phyloP scores from a whole-genome alignment of 768 basidiomycete species.

The Leccinum broughii region DNA sequence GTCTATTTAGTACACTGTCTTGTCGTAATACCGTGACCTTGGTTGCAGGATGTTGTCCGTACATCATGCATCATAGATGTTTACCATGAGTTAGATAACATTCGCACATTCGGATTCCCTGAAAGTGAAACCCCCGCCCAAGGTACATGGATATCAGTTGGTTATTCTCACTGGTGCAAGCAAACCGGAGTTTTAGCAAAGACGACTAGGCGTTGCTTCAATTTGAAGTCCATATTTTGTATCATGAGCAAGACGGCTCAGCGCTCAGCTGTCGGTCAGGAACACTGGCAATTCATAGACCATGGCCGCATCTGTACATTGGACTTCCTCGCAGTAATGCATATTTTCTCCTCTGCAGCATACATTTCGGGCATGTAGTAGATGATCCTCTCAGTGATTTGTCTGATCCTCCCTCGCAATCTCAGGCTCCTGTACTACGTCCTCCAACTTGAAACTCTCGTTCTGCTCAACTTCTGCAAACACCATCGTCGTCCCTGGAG shows the following conservation, averaged over 20 bases:
- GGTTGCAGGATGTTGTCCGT: background rate
- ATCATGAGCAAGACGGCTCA: too few relatives aligned
- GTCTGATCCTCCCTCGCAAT: background rate
- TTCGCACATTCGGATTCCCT: background rate
- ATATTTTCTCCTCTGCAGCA: too few relatives aligned
- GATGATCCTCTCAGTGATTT: background rate
- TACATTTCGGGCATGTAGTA: background rate
- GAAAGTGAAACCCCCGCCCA: background rate
- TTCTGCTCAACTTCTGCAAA: background rate
- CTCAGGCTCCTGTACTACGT: background rate
- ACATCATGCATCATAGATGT: constrained; percentile 10
- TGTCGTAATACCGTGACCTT: constrained; percentile 8
- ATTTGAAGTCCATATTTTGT: too few relatives aligned
- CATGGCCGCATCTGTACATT: too few relatives aligned
- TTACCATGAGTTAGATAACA: background rate
- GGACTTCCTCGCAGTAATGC: too few relatives aligned
- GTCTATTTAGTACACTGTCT: background rate
- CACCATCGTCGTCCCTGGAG: too few relatives aligned
- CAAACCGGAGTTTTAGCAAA: too few relatives aligned
- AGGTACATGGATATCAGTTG: too few relatives aligned
- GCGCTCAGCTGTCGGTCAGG: too few relatives aligned
- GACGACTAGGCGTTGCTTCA: too few relatives aligned
- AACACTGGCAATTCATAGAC: too few relatives aligned
- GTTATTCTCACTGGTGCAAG: too few relatives aligned
- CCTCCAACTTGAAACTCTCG: background rate